Percentiles rank a stretch among this genome's conserved stretches.
These are phyloP conservation scores for Arthrobotrys entomopaga DNA, from an alignment of 2,329 filamentous ascomycete species.

Conservation along the genomic window DNA sequence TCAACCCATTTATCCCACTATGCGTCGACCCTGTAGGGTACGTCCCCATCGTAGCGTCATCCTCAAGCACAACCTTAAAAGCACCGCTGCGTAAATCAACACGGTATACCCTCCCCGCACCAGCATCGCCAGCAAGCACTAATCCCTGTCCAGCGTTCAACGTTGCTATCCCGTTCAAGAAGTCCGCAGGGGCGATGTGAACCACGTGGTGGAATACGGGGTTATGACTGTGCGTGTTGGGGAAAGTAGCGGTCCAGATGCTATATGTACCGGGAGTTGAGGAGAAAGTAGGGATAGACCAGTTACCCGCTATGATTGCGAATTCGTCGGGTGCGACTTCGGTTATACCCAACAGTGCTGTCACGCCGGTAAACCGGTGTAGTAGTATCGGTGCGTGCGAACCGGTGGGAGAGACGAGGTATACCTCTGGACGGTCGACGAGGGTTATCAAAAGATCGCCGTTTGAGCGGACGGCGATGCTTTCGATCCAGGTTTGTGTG, in stretches of 20 bases:
- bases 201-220: background rate
- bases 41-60: conserved; percentile 20
- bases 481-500: conserved; percentile 6
- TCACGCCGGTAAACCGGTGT: conserved; percentile 7
- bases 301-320: conserved; percentile 17
- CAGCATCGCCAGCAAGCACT: conserved; percentile 17
- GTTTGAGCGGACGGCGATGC: conserved; percentile 20
- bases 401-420: conserved; percentile 10
- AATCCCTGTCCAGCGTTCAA: background rate
- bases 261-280: conserved; percentile 20
- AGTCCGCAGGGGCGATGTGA: conserved; percentile 2
- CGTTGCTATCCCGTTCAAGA: conserved; percentile 18
- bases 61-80: conserved; percentile 5
- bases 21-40: conserved; percentile 10
- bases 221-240: background rate
- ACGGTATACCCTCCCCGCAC: conserved; percentile 14
- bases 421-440: conserved; percentile 21
- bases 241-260: conserved; percentile 24
- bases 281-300: conserved; percentile 23
- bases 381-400: conserved; percentile 7
- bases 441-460: conserved; percentile 17
- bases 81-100: conserved; percentile 10
- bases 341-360: conserved; percentile 16
- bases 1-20: conserved; percentile 23
- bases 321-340: conserved; percentile 24